Percentiles rank a stretch among this genome's conserved stretches.
Conservation (phyloP, 2,329 filamentous ascomycete genomes). For the Amylocarpus encephaloides region DNA sequence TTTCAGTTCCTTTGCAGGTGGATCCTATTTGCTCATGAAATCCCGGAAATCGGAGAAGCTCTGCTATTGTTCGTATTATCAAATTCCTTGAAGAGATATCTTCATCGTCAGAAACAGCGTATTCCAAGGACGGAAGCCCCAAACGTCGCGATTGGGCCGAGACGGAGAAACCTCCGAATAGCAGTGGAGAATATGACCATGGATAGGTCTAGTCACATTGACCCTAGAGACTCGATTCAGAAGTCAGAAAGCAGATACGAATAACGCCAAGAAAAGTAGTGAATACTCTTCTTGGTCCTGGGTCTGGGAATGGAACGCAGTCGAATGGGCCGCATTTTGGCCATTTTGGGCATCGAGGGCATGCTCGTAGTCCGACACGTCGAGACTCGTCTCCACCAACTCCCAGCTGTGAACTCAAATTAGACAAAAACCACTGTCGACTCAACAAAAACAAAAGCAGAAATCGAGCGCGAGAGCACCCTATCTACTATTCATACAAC, state of each 20-base stretch:
- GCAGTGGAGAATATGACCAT: slow-evolving; percentile 12
- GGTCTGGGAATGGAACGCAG: slow-evolving; percentile 8
- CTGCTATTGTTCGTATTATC: too few relatives aligned
- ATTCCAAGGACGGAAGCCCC: slow-evolving; percentile 11
- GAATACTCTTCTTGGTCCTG: slow-evolving; percentile 14
- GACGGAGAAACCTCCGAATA: background rate
- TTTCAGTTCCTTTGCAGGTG: too few relatives aligned
- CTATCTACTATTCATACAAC: slow-evolving; percentile 15
- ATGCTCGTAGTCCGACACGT: slow-evolving; percentile 9
- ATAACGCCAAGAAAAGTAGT: slow-evolving; percentile 14
- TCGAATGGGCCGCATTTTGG: slow-evolving; percentile 8
- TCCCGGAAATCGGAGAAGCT: too few relatives aligned
- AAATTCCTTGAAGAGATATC: background rate
- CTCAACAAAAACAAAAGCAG: slow-evolving; percentile 5
- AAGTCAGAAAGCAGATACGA: slow-evolving; percentile 15
- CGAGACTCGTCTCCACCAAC: background rate
- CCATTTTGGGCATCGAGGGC: slow-evolving; percentile 14
- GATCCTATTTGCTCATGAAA: too few relatives aligned
- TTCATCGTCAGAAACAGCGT: slow-evolving; percentile 4
- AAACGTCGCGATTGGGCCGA: slow-evolving; percentile 11
- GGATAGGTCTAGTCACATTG: slow-evolving; percentile 17
- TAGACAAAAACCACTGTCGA: background rate
- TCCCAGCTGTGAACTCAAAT: slow-evolving; percentile 1
- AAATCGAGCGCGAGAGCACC: slow-evolving; percentile 12
- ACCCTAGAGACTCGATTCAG: slow-evolving; percentile 17